Conservation (phyloP, 2,329 filamentous ascomycete genomes). For the Beauveria sp. region DNA sequence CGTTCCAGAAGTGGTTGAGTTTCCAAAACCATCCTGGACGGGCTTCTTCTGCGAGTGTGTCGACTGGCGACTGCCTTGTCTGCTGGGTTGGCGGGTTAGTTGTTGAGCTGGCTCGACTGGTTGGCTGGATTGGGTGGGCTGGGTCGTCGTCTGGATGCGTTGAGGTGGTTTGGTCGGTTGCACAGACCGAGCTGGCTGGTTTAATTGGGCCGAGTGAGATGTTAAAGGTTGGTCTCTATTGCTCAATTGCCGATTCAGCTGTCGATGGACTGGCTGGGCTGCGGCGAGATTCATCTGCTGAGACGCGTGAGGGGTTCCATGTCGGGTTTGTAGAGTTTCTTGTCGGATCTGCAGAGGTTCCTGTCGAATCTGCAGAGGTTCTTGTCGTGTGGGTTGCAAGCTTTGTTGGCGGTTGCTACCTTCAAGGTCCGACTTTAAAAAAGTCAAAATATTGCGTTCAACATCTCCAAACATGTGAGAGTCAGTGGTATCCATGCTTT, state of each 20-base stretch:
- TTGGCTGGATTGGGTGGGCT: background rate
- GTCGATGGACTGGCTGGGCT: background rate
- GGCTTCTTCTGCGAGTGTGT: background rate
- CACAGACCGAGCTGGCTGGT: background rate
- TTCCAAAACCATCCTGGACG: background rate
- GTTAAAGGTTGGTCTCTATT: background rate
- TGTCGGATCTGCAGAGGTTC: no score
- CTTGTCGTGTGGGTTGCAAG: background rate
- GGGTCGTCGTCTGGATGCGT: no score
- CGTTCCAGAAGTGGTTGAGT: background rate
- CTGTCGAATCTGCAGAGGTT: background rate
- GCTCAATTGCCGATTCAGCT: background rate
- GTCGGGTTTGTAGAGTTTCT: slow-evolving; percentile 2
- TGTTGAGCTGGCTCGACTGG: background rate
- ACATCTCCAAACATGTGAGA: background rate
- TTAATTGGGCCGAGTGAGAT: background rate
- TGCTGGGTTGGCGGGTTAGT: background rate
- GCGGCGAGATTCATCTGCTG: background rate
- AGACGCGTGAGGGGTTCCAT: slow-evolving; percentile 5
- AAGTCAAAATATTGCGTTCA: slow-evolving; percentile 3
- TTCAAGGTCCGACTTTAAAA: slow-evolving; percentile 14
- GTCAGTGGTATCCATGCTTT: background rate
- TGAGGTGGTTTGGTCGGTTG: background rate
- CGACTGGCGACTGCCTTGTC: background rate
- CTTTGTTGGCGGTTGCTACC: background rate